These are phyloP conservation scores for Colletotrichum costaricense DNA, from an alignment of 2,329 filamentous ascomycete genomes.

Conservation along the genomic window DNA sequence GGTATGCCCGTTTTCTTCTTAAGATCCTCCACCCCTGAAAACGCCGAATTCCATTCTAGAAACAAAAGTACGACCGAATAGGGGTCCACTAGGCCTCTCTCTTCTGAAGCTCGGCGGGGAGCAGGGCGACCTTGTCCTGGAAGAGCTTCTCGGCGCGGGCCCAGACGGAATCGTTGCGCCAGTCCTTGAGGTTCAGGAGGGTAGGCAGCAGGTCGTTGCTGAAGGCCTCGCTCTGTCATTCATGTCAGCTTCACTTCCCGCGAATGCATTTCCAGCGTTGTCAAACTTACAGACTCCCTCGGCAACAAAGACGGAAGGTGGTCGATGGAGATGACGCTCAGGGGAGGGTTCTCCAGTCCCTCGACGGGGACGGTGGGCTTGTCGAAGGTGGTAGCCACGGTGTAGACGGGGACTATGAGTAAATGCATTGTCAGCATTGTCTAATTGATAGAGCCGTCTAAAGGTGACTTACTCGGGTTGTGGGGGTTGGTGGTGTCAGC, in stretches of 20 bases:
- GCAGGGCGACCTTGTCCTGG: slow-evolving; percentile 77
- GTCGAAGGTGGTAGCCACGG: slow-evolving; percentile 85
- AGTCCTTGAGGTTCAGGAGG: slow-evolving; percentile 81
- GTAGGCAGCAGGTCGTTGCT: slow-evolving; percentile 81
- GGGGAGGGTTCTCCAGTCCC: slow-evolving; percentile 65
- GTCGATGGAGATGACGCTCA: slow-evolving; percentile 89
- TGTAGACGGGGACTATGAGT: slow-evolving; percentile 79
- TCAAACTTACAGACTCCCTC: slow-evolving; percentile 69
- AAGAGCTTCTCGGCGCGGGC: slow-evolving; percentile 85
- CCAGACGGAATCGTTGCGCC: slow-evolving; percentile 82
- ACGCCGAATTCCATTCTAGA: slow-evolving; percentile 26
- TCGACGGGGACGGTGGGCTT: slow-evolving; percentile 86
- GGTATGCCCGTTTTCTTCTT: slow-evolving; percentile 4
- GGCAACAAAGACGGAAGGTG: slow-evolving; percentile 87
- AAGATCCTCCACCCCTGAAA: slow-evolving; percentile 3
- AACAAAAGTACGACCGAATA: slow-evolving; percentile 28
- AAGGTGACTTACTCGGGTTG: slow-evolving; percentile 53
- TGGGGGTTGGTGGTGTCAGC: slow-evolving; percentile 80
- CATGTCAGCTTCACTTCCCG: not conserved
- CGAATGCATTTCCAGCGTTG: not conserved
- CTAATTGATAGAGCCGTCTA: not conserved
- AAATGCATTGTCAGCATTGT: slow-evolving; percentile 35
- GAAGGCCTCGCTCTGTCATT: slow-evolving; percentile 77
- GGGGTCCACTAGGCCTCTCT: slow-evolving; percentile 33
- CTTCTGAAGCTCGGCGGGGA: slow-evolving; percentile 60